Conservation (phyloP, 2,329 filamentous ascomycete genomes). For the Aspergillus oerlinghausenensis region DNA sequence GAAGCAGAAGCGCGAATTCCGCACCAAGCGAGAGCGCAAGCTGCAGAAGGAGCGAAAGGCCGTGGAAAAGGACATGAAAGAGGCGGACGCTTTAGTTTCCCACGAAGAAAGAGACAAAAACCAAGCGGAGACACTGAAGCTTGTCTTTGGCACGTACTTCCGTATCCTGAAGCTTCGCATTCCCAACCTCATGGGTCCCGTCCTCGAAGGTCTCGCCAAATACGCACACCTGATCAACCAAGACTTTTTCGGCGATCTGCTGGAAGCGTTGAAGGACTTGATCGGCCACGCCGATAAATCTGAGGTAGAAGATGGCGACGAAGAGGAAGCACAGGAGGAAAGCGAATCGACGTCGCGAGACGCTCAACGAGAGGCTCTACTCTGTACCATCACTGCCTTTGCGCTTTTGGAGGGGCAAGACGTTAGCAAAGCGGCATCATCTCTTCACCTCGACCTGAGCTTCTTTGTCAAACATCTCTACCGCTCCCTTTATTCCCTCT, state of each 20-base stretch:
- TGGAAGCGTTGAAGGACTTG: constrained; percentile 90
- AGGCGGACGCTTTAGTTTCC: constrained; percentile 83
- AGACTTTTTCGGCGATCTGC: constrained; percentile 93
- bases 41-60: constrained; percentile 76
- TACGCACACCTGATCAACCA: constrained; percentile 98
- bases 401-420: constrained; percentile 95
- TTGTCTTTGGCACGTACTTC: constrained; percentile 94
- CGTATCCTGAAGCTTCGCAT: constrained; percentile 80
- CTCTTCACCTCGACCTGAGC: constrained; percentile 82
- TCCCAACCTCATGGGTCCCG: constrained; percentile 89
- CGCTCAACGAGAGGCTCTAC: constrained; percentile 76
- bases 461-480: constrained; percentile 96
- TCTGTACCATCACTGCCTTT: constrained; percentile 94
- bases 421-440: constrained; percentile 73
- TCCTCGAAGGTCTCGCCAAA: constrained; percentile 87
- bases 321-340: constrained; percentile 39
- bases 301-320: constrained; percentile 44
- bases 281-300: constrained; percentile 65
- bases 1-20: constrained; percentile 76
- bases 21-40: constrained; percentile 85
- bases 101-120: constrained; percentile 91
- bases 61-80: constrained; percentile 87
- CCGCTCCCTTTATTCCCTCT: constrained; percentile 72
- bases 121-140: constrained; percentile 91
- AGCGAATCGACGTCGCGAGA: constrained; percentile 55